Conservation (phyloP, 768 basidiomycete species). For the Termitomyces sp. region DNA sequence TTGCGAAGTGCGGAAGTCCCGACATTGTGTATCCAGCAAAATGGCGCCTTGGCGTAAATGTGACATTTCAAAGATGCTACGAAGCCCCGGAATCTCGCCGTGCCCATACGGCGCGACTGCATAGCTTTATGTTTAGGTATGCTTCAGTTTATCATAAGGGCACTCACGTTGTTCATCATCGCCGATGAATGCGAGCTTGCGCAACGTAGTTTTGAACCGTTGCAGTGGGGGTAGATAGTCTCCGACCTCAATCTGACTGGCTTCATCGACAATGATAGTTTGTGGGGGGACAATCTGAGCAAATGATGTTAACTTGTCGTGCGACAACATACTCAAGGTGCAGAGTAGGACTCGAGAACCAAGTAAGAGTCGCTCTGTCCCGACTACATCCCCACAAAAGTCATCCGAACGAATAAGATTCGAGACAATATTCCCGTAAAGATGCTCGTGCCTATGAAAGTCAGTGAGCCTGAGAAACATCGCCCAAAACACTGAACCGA, state of each 20-base stretch:
- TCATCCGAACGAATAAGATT: slow-evolving; percentile 50
- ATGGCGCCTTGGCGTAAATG: slow-evolving; percentile 42
- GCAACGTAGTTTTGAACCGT: slow-evolving; percentile 32
- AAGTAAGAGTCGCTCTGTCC: slow-evolving; percentile 25
- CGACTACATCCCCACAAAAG: slow-evolving; percentile 23
- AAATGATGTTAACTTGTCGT: slow-evolving; percentile 23
- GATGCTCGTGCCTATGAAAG: slow-evolving; percentile 65
- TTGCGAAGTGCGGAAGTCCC: slow-evolving; percentile 15
- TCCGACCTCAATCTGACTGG: slow-evolving; percentile 54
- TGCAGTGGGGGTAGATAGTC: slow-evolving; percentile 41
- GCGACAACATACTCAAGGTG: slow-evolving; percentile 65
- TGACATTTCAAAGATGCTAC: slow-evolving; percentile 61
- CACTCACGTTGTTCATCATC: slow-evolving; percentile 51
- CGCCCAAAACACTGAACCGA: slow-evolving; percentile 22
- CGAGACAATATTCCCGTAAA: slow-evolving; percentile 47
- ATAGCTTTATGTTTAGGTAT: background rate
- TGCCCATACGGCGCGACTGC: slow-evolving; percentile 68
- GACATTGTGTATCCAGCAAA: slow-evolving; percentile 66
- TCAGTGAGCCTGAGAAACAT: background rate
- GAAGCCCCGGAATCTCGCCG: slow-evolving; percentile 45
- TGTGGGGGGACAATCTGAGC: slow-evolving; percentile 32
- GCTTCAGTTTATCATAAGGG: background rate
- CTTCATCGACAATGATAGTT: slow-evolving; percentile 51
- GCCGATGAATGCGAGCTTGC: slow-evolving; percentile 50
- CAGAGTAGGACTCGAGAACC: slow-evolving; percentile 59